phyloP scores from a whole-genome alignment of 345 rosid genomes.

The Rhodamnia rubescens region DNA sequence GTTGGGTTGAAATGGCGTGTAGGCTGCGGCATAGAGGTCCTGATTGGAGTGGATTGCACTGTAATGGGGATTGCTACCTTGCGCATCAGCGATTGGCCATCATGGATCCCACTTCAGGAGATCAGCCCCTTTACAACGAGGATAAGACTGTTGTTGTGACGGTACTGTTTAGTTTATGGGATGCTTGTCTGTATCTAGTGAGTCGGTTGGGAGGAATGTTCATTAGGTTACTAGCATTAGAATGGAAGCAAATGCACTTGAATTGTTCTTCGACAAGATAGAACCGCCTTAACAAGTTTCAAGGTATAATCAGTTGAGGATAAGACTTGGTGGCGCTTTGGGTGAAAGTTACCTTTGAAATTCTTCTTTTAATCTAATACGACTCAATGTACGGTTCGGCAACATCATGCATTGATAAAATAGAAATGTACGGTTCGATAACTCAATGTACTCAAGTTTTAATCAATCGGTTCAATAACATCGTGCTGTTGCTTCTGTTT shows the following conservation, averaged over 20 bases:
- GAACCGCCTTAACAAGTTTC: background rate
- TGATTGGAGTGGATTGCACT: slow-evolving; percentile 95
- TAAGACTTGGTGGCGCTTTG: too few relatives aligned
- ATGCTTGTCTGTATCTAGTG: background rate
- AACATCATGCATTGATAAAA: too few relatives aligned
- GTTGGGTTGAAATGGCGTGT: background rate
- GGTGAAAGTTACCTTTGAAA: background rate
- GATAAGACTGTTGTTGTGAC: slow-evolving; percentile 73
- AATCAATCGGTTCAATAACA: too few relatives aligned
- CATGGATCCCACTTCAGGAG: slow-evolving; percentile 90
- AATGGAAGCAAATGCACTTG: background rate
- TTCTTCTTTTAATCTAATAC: background rate
- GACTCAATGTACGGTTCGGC: background rate
- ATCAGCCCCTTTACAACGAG: slow-evolving; percentile 90
- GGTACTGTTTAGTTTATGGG: slow-evolving; percentile 13
- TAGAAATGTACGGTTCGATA: too few relatives aligned
- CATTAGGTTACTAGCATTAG: background rate
- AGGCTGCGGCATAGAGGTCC: slow-evolving; percentile 99
- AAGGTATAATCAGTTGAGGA: background rate
- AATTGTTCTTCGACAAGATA: background rate
- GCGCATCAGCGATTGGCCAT: slow-evolving; percentile 92
- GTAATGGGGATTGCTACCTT: slow-evolving; percentile 57
- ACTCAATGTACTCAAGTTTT: too few relatives aligned
- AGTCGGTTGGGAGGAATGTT: background rate
- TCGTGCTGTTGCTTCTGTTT: background rate